phyloP scores from a whole-genome alignment of 1,284 basidiomycete species.

The Naganishia sp. region DNA sequence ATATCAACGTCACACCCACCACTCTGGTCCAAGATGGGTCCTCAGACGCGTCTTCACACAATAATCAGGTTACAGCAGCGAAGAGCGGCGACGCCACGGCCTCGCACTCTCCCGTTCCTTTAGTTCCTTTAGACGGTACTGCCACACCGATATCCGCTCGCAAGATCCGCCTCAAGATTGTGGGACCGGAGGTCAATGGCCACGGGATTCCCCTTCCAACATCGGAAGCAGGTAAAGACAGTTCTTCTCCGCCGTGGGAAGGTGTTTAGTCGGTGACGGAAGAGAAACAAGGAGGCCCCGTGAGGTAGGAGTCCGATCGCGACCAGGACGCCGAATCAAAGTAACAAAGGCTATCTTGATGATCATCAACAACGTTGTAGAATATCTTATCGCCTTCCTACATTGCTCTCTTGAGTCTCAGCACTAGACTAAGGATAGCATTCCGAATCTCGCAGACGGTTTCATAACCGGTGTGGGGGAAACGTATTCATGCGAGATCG shows the following conservation, averaged over 20 bases:
- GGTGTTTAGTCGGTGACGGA: too few species aligned
- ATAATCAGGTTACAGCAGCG: neutral
- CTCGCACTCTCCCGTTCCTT: neutral
- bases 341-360: too few species aligned
- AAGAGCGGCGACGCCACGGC: neutral
- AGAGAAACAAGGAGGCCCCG: too few species aligned
- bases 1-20: neutral
- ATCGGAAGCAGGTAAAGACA: too few species aligned
- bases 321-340: too few species aligned
- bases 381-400: neutral
- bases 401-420: neutral
- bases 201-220: too few species aligned
- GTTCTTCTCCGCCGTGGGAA: too few species aligned
- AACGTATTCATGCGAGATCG: conserved; percentile 43
- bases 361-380: conserved; percentile 8
- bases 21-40: neutral
- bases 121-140: neutral
- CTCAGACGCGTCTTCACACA: neutral
- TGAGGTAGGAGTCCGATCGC: too few species aligned
- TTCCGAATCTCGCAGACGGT: conserved; percentile 50
- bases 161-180: conserved; percentile 13
- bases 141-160: conserved; percentile 8
- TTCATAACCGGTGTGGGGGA: conserved; percentile 50
- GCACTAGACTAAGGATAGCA: conserved; percentile 45
- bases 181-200: neutral